Evolutionary conservation across 148 eudicot species (phyloP), one percentile per base, ranked within the genome.

Genomic region (Cornus kousa): DNA sequence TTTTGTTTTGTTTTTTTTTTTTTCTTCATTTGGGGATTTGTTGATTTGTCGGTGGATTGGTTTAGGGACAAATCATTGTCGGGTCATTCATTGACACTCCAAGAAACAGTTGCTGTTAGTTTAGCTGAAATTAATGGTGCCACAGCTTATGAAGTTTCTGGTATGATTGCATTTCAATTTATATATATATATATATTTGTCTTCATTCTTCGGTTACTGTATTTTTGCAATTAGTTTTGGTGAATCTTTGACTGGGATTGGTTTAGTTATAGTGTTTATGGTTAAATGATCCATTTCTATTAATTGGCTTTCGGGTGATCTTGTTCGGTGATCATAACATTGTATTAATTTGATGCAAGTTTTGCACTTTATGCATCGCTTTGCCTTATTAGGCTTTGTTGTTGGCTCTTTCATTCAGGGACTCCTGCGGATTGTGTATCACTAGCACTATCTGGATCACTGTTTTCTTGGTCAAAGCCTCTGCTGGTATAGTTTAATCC

Each of bases 401-500:
- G 66, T 62, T 62, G 66, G 19, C 66, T 62, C 10, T 35, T 75
- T 71, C 75, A 71, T 78, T 35, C 86, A 92, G 97, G 97, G 71
- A 92, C 97, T 46, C 93, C 94, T 31, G 97, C 83, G 53, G 97
- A 92, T 81, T 92, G 94, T 76, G 93, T 92, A 35, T 90, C 97
- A 17, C 77, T 92, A 71, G 93, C 93, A 24, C 84, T 90, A 78
- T 90, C 94, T 0, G 93, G 94, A 80, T 90, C 94, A 69, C 81
- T 92, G 35, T 92, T 92, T 84, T 87, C 94, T 68, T 92, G 97
- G 97, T 86, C 94, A 60, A 92, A 88, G 82, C 97, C 94, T 50
- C 78, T 84, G 6, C 80, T 92, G 94, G 97, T 92, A 88, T 69
- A 82, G 57, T 76, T 77, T 83, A 17, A 5, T 32, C 10, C 23